Conservation (phyloP, 2,329 filamentous ascomycete genomes). For the Biscogniauxia sp. region DNA sequence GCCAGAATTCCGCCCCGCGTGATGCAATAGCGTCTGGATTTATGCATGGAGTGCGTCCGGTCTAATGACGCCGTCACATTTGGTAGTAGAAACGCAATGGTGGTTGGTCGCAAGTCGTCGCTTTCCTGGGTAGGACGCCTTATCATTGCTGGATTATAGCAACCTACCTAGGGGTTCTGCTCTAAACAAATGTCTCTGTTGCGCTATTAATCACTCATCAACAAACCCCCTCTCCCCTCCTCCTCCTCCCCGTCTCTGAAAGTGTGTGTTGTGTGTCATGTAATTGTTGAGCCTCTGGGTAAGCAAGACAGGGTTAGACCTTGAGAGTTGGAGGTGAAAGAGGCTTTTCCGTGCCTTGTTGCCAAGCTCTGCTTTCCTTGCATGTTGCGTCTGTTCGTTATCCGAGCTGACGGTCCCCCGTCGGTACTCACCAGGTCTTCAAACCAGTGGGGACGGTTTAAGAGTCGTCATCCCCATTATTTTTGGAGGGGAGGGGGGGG, state of each 20-base stretch:
- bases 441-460: not conserved
- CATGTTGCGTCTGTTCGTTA: slow-evolving; percentile 4
- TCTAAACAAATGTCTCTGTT: not conserved
- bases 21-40: not conserved
- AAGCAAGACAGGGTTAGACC: not conserved
- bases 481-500: not conserved
- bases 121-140: not conserved
- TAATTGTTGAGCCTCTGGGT: not conserved
- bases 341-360: slow-evolving; percentile 13
- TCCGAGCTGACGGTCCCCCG: slow-evolving; percentile 3
- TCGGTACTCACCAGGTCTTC: not conserved
- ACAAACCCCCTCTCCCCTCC: too few relatives aligned
- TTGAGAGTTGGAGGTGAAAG: not conserved
- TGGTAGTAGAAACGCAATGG: not conserved
- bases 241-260: too few relatives aligned
- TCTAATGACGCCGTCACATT: not conserved
- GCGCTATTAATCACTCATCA: not conserved
- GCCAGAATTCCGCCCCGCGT: not conserved
- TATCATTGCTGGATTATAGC: not conserved
- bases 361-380: slow-evolving; percentile 13
- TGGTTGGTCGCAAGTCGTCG: not conserved
- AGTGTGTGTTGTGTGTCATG: not conserved
- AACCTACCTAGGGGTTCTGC: not conserved
- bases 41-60: not conserved
- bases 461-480: not conserved